phyloP scores from a whole-genome alignment of 2,329 filamentous ascomycete genomes.

The Stagonosporopsis cucurbitacearum region DNA sequence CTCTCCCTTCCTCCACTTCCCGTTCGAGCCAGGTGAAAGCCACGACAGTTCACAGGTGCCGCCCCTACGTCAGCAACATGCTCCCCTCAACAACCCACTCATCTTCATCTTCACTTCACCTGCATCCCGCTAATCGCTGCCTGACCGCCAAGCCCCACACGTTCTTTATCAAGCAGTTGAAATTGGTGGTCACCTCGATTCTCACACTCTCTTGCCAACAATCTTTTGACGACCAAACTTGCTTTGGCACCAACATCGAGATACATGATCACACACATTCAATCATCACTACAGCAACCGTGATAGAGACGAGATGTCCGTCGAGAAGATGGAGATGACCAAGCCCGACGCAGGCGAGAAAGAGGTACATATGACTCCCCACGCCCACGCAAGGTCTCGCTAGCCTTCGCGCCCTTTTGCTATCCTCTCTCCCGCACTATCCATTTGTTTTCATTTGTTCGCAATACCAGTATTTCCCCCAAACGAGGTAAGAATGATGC shows the following conservation, averaged over 20 bases:
- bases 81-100: neutral
- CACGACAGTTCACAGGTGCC: conserved; percentile 6
- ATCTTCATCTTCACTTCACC: conserved; percentile 18
- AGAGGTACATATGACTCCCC: neutral
- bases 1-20: conserved; percentile 14
- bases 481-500: neutral
- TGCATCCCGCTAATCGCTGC: conserved; percentile 1
- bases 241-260: neutral
- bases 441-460: neutral
- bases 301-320: neutral
- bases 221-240: conserved; percentile 1
- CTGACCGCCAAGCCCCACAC: conserved; percentile 11
- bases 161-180: neutral
- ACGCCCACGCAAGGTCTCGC: neutral
- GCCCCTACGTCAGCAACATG: conserved; percentile 1
- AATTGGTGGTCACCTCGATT: conserved; percentile 4
- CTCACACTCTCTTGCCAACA: conserved; percentile 8
- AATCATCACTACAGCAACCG: neutral
- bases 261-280: neutral
- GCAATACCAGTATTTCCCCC: neutral
- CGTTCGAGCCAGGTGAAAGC: conserved; percentile 9
- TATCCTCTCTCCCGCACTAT: neutral
- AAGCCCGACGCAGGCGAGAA: neutral
- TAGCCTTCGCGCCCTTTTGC: neutral
- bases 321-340: neutral